Base-by-base conservation (phyloP, 2,329 filamentous ascomycete species). In the Alternaria burnsii region DNA sequence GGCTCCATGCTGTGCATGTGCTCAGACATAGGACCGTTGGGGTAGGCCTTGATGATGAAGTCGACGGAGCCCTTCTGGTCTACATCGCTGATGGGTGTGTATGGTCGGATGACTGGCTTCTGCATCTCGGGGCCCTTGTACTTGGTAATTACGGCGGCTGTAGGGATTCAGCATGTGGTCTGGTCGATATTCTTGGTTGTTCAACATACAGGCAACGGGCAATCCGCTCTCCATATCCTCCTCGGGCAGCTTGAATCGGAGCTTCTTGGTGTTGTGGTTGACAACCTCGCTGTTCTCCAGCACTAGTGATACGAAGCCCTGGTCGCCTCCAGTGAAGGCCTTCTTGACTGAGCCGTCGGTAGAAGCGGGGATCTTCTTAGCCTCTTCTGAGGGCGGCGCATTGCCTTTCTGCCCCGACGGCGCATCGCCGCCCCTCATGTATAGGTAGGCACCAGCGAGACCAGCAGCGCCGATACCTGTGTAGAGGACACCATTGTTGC, bases 241-340 rank as follows among this genome's bases (percentile, higher is more conserved):
- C 78, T 96, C 91, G 16, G 92, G 92, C 43, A 98, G 88, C 73
- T 90, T 88, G 82, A 99, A 98, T 71, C 91, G 89, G 77, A 98
- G 85, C 72, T 87, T 89, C 88, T 98, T 98, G 72, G 93, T 96
- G 85, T 98, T 98, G 86, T 94, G 91, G 84, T 93, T 97, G 82
- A 97, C 81, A 46, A 84, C 82, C 82, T 97, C 91, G 51, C 93
- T 86, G 57, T 90, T 88, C 58, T 92, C 87, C 58, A 98, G 85
- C 82, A 91, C 89, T 70, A 98, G 86, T 64, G 88, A 89, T 66
- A 97, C 79, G 82, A 93, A 98, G 69, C 93, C 94, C 81, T 97
- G 93, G 63, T 97, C 92, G 67, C 92, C 93, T 68, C 94, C 94
- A 34, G 86, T 91, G 79, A 98, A 90, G 59, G 85, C 83, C 66